Conservation (phyloP, 495 filamentous ascomycete genomes). For the Pyrenula massariospora region DNA sequence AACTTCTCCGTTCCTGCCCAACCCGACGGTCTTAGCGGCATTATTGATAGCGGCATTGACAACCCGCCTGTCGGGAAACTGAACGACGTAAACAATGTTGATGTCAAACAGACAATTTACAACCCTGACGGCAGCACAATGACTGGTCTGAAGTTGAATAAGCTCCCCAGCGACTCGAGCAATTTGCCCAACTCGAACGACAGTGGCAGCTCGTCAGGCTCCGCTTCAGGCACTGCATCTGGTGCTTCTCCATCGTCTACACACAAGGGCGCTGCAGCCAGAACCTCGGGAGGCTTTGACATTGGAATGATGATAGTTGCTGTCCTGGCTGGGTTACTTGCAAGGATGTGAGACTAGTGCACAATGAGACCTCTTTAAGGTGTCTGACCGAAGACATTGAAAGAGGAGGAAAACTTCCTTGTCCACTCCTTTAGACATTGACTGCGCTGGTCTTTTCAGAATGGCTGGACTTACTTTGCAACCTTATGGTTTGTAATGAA, state of each 20-base stretch:
- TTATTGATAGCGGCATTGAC: conserved; percentile 40
- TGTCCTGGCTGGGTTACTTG: background rate
- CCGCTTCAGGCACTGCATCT: background rate
- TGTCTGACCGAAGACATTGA: too few relatives aligned
- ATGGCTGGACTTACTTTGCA: too few relatives aligned
- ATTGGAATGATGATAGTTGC: background rate
- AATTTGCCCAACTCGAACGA: conserved; percentile 32
- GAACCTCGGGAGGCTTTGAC: background rate
- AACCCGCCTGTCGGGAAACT: conserved; percentile 44
- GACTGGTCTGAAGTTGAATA: conserved; percentile 38
- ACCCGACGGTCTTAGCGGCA: conserved; percentile 36
- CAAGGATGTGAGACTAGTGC: too few relatives aligned
- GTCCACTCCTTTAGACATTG: too few relatives aligned
- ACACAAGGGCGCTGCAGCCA: background rate
- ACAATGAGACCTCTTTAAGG: too few relatives aligned
- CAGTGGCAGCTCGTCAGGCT: background rate
- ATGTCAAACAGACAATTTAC: conserved; percentile 41
- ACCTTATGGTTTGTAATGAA: too few relatives aligned
- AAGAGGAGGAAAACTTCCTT: too few relatives aligned
- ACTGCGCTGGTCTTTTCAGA: too few relatives aligned
- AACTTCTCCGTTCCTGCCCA: conserved; percentile 61
- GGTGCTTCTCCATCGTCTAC: background rate
- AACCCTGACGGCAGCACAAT: conserved; percentile 40
- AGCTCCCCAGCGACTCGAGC: conserved; percentile 33
- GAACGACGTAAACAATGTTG: conserved; percentile 40